Evolutionary conservation across 2,329 filamentous ascomycete genomes (phyloP), one percentile per base, ranked within the genome.

Genomic region (Exserohilum rostratum): DNA sequence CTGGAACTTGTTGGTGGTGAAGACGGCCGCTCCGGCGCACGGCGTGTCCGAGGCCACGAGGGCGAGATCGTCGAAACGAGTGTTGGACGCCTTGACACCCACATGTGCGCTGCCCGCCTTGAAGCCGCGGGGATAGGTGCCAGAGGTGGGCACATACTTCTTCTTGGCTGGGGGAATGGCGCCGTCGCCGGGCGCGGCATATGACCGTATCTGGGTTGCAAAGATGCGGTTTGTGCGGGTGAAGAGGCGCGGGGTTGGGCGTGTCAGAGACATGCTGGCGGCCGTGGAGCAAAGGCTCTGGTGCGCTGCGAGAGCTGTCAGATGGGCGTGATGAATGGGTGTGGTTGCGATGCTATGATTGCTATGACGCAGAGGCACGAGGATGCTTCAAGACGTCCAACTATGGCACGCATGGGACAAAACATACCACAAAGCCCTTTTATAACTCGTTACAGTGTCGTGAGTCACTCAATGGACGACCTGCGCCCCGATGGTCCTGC

Each of bases 1-100:
- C 77, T 97, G 93, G 79, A 99, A 99, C 76, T 93, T 93, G 80
- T 99, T 99, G 77, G 92, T 96, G 50, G 95, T 99, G 79, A 98
- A 97, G 40, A 98, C 93, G 6, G 92, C 95, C 0, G 93, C 91
- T 9, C 89, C 93, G 6, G 90, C 84, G 76, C 92, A 97, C 50
- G 93, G 91, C 47, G 83, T 83, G 68, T 96, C 91, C 6, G 95
- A 98, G 15, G 89, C 87, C 61, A 99, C 84, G 63, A 99, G 83
- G 31, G 93, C 91, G 45, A 99, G 84, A 74, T 99, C 95, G 29
- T 93, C 92, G 76, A 93, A 93, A 60, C 86, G 90, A 46, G 90
- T 96, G 78, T 98, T 98, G 62, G 88, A 88, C 12, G 92, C 86
- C 80, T 99, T 99, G 66, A 99, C 92, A 48, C 95, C 93, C 34